These are phyloP conservation scores for Vigna angularis DNA, from an alignment of 306 rosid genomes.

Conservation along the genomic window DNA sequence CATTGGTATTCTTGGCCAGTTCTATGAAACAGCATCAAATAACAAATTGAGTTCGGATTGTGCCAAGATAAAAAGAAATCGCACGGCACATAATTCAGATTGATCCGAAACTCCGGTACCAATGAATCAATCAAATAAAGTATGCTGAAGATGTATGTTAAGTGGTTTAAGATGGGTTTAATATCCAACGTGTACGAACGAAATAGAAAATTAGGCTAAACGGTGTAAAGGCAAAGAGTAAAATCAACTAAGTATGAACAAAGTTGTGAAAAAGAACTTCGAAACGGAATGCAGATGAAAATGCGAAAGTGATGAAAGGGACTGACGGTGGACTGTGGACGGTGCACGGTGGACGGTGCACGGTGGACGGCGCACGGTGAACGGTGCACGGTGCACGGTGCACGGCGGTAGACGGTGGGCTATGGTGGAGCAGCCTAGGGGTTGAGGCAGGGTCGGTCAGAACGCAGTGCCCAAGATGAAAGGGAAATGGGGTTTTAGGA, in stretches of 20 bases:
- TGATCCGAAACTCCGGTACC: neutral
- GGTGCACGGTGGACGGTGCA: too few relatives aligned
- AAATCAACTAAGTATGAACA: neutral
- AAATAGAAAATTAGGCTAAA: neutral
- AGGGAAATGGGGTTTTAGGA: neutral
- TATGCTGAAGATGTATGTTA: neutral
- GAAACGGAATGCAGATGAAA: neutral
- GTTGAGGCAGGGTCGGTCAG: neutral
- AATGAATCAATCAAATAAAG: neutral
- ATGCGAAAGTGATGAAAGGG: neutral
- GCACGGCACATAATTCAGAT: neutral
- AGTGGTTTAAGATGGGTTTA: neutral
- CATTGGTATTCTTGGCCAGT: slow-evolving; percentile 54
- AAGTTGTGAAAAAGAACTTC: neutral
- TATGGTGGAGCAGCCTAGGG: neutral
- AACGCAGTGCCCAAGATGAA: neutral
- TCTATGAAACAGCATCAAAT: slow-evolving; percentile 32
- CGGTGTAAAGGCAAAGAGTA: neutral
- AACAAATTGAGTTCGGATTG: slow-evolving; percentile 16
- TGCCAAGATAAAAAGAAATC: neutral
- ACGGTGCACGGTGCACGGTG: too few relatives aligned
- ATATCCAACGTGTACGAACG: neutral
- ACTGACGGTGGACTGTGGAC: neutral
- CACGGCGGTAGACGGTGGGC: too few relatives aligned
- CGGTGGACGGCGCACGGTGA: too few relatives aligned